These are phyloP conservation scores for Tricholoma terreum DNA, from an alignment of 768 basidiomycete genomes.

Conservation along the genomic window DNA sequence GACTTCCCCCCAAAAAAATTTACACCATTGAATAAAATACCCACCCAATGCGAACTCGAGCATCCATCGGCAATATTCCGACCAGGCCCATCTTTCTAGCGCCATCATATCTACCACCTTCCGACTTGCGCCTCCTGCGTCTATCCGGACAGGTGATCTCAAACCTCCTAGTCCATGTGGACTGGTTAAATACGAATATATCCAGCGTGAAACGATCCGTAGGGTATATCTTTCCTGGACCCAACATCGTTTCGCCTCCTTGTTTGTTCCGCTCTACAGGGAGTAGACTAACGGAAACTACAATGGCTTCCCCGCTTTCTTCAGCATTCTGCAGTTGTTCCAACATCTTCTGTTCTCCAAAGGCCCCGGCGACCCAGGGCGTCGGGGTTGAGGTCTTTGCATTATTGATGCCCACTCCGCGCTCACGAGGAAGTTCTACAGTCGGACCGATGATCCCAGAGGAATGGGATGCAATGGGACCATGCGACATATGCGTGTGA, in stretches of 20 bases:
- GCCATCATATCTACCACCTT: conserved; percentile 24
- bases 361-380: conserved; percentile 45
- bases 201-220: conserved; percentile 77
- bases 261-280: conserved; percentile 22
- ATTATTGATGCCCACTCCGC: conserved; percentile 37
- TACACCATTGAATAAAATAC: conserved; percentile 31
- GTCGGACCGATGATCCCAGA: conserved; percentile 51
- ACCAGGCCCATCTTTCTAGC: conserved; percentile 43
- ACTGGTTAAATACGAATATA: conserved; percentile 85
- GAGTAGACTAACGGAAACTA: conserved; percentile 65
- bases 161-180: conserved; percentile 70
- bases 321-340: conserved; percentile 27
- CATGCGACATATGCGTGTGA: conserved; percentile 54
- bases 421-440: conserved; percentile 66
- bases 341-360: conserved; percentile 36
- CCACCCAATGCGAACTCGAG: conserved; percentile 76
- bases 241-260: conserved; percentile 16
- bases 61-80: conserved; percentile 74
- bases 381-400: conserved; percentile 49
- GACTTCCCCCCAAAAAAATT: no score
- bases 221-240: conserved; percentile 58
- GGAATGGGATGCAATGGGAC: conserved; percentile 49
- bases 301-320: conserved; percentile 52
- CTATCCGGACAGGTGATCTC: conserved; percentile 69
- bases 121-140: conserved; percentile 41